phyloP scores from a whole-genome alignment of 306 rosid species.

The Lagenaria siceraria region DNA sequence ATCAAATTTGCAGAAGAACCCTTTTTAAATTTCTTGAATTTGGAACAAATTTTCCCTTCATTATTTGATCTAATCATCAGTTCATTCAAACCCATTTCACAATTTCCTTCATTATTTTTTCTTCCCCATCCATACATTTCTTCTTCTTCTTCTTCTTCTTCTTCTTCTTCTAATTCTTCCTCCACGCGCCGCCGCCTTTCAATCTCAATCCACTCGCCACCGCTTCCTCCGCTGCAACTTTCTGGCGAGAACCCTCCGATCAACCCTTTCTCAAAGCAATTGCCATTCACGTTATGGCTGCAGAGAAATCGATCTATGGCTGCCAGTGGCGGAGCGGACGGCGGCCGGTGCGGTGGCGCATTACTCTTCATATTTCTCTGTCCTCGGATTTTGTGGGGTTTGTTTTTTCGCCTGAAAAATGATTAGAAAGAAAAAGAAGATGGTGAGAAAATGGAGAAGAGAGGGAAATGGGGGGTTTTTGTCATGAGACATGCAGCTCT shows the following conservation, averaged over 20 bases:
- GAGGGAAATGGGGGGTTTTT: conserved; percentile 18
- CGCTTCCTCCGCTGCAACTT: not conserved
- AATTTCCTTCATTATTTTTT: not conserved
- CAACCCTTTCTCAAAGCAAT: not conserved
- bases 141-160: not conserved
- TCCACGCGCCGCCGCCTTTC: not conserved
- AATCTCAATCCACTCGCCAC: not conserved
- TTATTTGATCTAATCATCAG: conserved; percentile 5
- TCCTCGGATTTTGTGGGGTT: not conserved
- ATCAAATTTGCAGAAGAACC: conserved; percentile 23
- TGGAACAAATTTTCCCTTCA: conserved; percentile 3
- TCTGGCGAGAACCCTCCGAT: not conserved
- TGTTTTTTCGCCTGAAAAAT: not conserved
- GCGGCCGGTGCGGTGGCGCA: not conserved
- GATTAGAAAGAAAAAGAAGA: not conserved
- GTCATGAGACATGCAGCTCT: conserved; percentile 28
- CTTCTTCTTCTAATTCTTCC: not conserved
- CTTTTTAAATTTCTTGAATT: conserved; percentile 33
- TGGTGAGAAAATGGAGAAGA: conserved; percentile 7
- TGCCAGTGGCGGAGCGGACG: not conserved
- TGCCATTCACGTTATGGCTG: not conserved
- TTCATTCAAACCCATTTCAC: conserved; percentile 7
- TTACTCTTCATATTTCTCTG: not conserved
- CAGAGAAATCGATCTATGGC: conserved; percentile 7
- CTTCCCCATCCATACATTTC: not conserved